Evolutionary conservation across 2,329 filamentous ascomycete species (phyloP).

Genomic region (Fusarium buxicola): DNA sequence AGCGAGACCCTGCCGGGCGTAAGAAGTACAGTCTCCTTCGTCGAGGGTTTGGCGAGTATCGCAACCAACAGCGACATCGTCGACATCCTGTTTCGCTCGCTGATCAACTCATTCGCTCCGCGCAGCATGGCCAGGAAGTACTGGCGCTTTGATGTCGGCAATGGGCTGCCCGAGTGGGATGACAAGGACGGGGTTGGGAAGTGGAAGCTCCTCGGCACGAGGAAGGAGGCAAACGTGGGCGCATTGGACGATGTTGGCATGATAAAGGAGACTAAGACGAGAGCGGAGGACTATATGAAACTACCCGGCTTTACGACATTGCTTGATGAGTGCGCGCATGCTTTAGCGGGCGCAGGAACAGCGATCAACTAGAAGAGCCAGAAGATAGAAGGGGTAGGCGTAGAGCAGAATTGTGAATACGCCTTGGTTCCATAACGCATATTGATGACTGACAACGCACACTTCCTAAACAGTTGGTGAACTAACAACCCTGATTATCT

Average conservation of each 20-base stretch:
- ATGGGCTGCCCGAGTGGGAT: slow-evolving; percentile 16
- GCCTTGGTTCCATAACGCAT: no score
- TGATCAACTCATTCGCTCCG: slow-evolving; percentile 23
- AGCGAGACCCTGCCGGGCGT: slow-evolving; percentile 5
- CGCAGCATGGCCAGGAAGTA: slow-evolving; percentile 19
- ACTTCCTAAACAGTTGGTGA: no score
- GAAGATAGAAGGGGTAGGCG: no score
- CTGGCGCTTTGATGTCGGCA: slow-evolving; percentile 21
- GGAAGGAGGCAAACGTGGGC: not conserved
- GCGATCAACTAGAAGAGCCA: no score
- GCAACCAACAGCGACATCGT: slow-evolving; percentile 23
- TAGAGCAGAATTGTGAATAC: no score
- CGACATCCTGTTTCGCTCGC: slow-evolving; percentile 22
- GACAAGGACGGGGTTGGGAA: slow-evolving; percentile 7
- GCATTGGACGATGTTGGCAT: not conserved
- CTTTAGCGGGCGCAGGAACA: no score
- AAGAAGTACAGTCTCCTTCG: not conserved
- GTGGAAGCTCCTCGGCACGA: not conserved
- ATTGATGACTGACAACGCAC: no score
- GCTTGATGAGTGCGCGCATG: not conserved
- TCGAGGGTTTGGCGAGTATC: slow-evolving; percentile 3
- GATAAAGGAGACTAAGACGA: not conserved
- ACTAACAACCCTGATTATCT: no score
- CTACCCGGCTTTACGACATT: not conserved
- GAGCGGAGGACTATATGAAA: not conserved